Conservation (phyloP, 257 asterid genomes). For the Misopates orontium region DNA sequence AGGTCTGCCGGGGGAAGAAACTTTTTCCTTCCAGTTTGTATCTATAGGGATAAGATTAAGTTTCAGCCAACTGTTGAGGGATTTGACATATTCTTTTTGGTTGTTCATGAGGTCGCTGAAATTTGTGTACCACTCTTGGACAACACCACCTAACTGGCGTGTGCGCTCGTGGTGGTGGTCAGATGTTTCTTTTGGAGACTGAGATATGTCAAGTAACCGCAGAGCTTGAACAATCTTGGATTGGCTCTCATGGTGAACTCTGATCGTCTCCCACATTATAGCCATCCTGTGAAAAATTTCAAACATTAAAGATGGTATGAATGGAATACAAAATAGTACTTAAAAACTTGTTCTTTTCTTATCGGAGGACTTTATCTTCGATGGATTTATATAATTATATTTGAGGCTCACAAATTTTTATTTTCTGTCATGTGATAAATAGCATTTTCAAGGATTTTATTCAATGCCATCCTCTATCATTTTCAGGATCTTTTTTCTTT, state of each 20-base stretch:
- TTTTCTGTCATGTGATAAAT: too few species aligned
- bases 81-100: slow-evolving; percentile 68
- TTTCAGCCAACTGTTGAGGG: slow-evolving; percentile 76
- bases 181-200: slow-evolving; percentile 77
- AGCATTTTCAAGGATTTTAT: too few species aligned
- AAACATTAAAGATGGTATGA: neutral
- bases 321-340: neutral
- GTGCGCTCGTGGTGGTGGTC: slow-evolving; percentile 91
- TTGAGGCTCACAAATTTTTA: too few species aligned
- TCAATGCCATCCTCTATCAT: too few species aligned
- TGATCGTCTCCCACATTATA: slow-evolving; percentile 87
- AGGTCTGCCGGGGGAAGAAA: slow-evolving; percentile 71
- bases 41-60: slow-evolving; percentile 82
- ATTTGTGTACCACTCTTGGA: slow-evolving; percentile 74
- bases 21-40: slow-evolving; percentile 75
- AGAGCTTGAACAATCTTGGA: slow-evolving; percentile 59
- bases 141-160: slow-evolving; percentile 69
- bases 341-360: neutral
- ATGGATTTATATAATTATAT: neutral
- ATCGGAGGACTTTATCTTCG: neutral
- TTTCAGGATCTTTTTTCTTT: neutral
- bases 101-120: slow-evolving; percentile 67
- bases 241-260: slow-evolving; percentile 63
- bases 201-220: slow-evolving; percentile 56
- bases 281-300: slow-evolving; percentile 69